Evolutionary conservation across 192 early-diverging fungal genomes (phyloP), one percentile per base, ranked within the genome.

Genomic region (Coemansia javaensis): DNA sequence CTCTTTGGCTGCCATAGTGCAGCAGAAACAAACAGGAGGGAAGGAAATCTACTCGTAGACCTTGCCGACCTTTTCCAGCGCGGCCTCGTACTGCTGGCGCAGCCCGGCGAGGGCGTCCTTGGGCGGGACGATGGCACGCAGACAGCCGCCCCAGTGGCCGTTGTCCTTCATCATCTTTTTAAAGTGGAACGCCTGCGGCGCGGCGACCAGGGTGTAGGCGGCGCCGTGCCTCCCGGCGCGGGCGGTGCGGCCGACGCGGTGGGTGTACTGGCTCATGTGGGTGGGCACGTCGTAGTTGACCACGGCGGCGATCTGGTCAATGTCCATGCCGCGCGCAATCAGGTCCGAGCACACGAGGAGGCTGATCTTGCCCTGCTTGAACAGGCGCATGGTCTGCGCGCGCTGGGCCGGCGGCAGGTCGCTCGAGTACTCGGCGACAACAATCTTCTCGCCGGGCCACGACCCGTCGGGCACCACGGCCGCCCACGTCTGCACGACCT

Each of bases 161-260:
- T 78, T 68, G 30, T 84, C 75, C 32, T 63, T 60, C 40, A 88
- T 63, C 81, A 90, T 88, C 44, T 81, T 71, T 42, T 84, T 86
- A 49, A 90, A 90, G 47, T 86, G 77, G 23, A 75, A 60, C 4
- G 75, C 81, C 50, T 89, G 85, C 52, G 85, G 72, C 36, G 58
- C 65, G 28, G 81, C 88, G 2, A 89, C 80, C 24, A 90, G 50
- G 3, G 87, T 86, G 41, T 85, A 88, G 0, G 89, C 89, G 6
- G 71, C 59, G 21, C 93, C 93, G n/a, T 81, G 67, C 18, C 86
- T 70, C 7, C 90, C 93, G 6, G 93, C 92, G 53, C 93, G 81
- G 11, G 90, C 93, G 2, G 91, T 92, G 47, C 94, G 79, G 5
- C 94, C 94, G 0, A 93, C 87, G 46, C 94, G 82, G 52, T 97